Percentiles rank a stretch among this genome's conserved stretches.
These are phyloP conservation scores for Alternaria sp. DNA, from an alignment of 2,329 filamentous ascomycete species.

Conservation along the genomic window DNA sequence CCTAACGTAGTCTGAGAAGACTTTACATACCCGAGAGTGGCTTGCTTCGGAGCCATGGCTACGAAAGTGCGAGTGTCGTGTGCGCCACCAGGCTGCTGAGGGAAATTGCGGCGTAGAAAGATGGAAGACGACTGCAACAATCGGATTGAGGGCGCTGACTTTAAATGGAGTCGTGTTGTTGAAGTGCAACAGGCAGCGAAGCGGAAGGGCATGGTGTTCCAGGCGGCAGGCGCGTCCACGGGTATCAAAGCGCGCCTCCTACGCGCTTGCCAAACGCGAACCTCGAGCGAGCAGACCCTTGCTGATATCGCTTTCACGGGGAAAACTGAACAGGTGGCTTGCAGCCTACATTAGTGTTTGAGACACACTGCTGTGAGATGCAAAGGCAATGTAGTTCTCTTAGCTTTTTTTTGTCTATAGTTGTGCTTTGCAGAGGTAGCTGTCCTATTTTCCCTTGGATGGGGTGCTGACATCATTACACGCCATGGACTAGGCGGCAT, in stretches of 20 bases:
- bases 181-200: conserved; percentile 30
- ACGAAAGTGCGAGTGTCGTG: conserved; percentile 14
- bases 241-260: conserved; percentile 19
- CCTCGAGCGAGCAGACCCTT: conserved; percentile 20
- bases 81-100: conserved; percentile 11
- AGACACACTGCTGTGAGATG: not conserved
- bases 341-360: not conserved
- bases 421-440: not conserved
- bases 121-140: conserved; percentile 9
- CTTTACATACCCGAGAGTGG: conserved; percentile 87
- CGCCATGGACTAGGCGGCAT: conserved; percentile 20
- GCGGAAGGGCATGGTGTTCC: conserved; percentile 36
- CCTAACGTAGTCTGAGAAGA: conserved; percentile 74
- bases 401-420: not conserved
- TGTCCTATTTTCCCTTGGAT: not conserved
- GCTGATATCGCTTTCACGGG: conserved; percentile 3
- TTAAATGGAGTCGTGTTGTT: conserved; percentile 6
- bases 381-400: not conserved
- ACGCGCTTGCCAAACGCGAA: conserved; percentile 36
- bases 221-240: conserved; percentile 18
- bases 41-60: conserved; percentile 68
- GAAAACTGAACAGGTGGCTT: not conserved
- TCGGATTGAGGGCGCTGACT: conserved; percentile 8
- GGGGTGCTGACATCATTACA: conserved; percentile 38
- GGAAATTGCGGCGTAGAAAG: conserved; percentile 5